phyloP scores from a whole-genome alignment of 345 rosid species.

The Carallia pectinifolia region DNA sequence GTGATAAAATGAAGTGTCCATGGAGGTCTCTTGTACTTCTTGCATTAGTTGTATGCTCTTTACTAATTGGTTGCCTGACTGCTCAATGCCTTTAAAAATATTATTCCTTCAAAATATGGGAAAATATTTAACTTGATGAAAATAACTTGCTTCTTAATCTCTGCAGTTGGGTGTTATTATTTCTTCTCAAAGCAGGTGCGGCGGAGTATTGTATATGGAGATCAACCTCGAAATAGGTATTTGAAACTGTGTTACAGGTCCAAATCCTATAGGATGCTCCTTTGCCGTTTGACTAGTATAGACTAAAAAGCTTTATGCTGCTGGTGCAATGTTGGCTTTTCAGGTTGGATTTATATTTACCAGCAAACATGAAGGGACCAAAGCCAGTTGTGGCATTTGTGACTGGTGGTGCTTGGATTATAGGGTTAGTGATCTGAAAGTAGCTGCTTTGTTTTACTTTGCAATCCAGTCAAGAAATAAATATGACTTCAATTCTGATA shows the following conservation, averaged over 20 bases:
- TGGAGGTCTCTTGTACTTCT: neutral
- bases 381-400: conserved; percentile 37
- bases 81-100: neutral
- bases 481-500: neutral
- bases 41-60: neutral
- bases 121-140: neutral
- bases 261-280: neutral
- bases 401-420: conserved; percentile 41
- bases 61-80: neutral
- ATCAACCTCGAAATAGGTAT: conserved; percentile 37
- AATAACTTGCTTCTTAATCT: conserved; percentile 5
- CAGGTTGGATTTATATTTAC: conserved; percentile 36
- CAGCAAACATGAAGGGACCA: conserved; percentile 21
- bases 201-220: conserved; percentile 30
- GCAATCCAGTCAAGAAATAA: neutral
- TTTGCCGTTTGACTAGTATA: neutral
- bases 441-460: conserved; percentile 6
- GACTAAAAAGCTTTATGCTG: neutral
- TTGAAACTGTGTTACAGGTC: neutral
- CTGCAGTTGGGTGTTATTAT: conserved; percentile 36
- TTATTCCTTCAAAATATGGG: neutral
- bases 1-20: too few species aligned
- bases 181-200: conserved; percentile 31
- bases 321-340: conserved; percentile 7
- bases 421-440: conserved; percentile 25